These are phyloP conservation scores for Exophiala calicioides DNA, from an alignment of 2,329 filamentous ascomycete genomes.

Conservation along the genomic window DNA sequence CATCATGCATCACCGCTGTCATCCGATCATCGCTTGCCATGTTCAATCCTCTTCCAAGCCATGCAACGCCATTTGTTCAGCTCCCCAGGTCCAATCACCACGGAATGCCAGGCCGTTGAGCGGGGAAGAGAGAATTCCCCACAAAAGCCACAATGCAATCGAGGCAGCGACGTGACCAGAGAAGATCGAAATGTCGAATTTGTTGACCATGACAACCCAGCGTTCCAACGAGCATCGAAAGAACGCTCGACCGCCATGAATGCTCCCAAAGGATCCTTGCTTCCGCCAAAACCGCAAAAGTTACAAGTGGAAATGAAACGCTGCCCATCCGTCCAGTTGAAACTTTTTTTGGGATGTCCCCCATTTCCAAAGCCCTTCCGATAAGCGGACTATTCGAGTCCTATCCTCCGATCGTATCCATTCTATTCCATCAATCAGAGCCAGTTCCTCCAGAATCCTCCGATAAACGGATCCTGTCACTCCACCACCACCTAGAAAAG, in stretches of 20 bases:
- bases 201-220: neutral
- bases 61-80: too few species aligned
- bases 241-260: neutral
- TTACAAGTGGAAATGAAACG: conserved; percentile 13
- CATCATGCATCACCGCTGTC: too few species aligned
- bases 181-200: neutral
- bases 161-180: neutral
- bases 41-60: too few species aligned
- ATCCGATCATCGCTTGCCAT: neutral
- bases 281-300: conserved; percentile 1
- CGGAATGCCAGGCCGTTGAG: conserved; percentile 12
- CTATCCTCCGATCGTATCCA: too few species aligned
- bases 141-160: conserved; percentile 14
- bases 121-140: neutral
- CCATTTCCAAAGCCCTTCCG: conserved; percentile 2
- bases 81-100: neutral
- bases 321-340: conserved; percentile 8
- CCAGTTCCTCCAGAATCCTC: conserved; percentile 1
- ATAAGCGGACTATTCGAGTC: too few species aligned
- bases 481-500: conserved; percentile 1
- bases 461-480: neutral
- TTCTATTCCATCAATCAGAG: conserved; percentile 7
- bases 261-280: neutral
- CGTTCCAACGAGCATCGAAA: neutral
- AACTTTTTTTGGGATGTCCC: conserved; percentile 16